Base-by-base conservation (phyloP, 345 rosid species). In the Eutrema japonicum region DNA sequence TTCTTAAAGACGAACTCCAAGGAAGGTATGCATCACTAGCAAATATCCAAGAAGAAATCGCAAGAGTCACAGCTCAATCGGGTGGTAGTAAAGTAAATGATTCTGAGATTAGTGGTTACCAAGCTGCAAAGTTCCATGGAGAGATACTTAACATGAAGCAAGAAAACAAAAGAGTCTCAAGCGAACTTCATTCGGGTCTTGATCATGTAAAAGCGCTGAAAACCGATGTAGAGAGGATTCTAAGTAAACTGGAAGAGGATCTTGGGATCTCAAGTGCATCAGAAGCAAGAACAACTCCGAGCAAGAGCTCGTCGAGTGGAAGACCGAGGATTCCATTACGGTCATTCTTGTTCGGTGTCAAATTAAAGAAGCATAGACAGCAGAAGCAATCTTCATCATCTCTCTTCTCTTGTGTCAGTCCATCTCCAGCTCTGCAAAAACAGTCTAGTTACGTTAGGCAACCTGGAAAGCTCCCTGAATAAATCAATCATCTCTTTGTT, bases 341-440 rank as follows among this genome's bases (percentile, higher is more conserved):
- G n/a, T 89, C 93, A 8, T 91, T 94, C 89, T 73, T 91, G 68
- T 94, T 91, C n/a, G 98, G 98, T 57, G 92, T 83, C 29, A 94
- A 87, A 83, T 71, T 85, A 64, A 94, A 86, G 89, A 88, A 73
- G 81, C 74, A 78, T 37, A 83, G 57, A 75, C 71, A 78, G 27
- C 71, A 75, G 57, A 88, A 78, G 81, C 79, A 81, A 35, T 85
- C 91, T 9, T 7, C 77, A 16, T 6, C 76, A 49, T 77, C 81
- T 5, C 58, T 86, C 65, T 88, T 93, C 78, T 73, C 95, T 10
- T 87, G 95, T 56, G 80, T 79, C 63, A 82, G 56, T 80, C 90
- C 96, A 46, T 62, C 72, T 43, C 90, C 96, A 53, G 72, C 71
- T 47, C 56, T 84, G 80, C 84, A 80, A 57, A 88, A 79, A 77